Base-by-base conservation (phyloP, 176 grass and related monocot species). In the Pharus latifolius region DNA sequence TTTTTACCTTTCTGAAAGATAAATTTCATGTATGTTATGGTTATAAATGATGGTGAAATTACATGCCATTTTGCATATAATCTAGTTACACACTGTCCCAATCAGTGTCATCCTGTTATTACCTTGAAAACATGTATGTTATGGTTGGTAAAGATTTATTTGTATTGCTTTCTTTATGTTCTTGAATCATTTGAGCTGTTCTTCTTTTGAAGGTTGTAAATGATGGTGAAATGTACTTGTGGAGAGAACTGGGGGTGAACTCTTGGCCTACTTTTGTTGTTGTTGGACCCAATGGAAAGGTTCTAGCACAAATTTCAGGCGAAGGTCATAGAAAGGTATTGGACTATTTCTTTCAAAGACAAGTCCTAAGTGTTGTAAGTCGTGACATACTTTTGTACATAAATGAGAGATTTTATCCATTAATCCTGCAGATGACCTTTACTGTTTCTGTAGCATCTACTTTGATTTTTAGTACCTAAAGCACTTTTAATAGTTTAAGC, bases 251-350 rank as follows among this genome's bases (percentile, higher is more conserved):
- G 18, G 89, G 94, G 60, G 89, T 97, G 50, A 97, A 88, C 50
- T 97, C 94, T 59, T 97, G 94, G 94, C 94, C 86, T 48, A 90
- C 94, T 45, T 90, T 92, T 85, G 83, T 97, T 84, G 69, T 97
- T 70, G 77, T 97, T 75, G 86, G 60, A 24, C 94, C 94, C 56
- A 97, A 88, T 7, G 94, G 94, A 53, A 92, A 92, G 64, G 63
- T 97, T 86, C 74, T 97, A 65, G 81, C 89, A 73, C 89, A 88
- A 50, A 70, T 97, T 80, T 75, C 94, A 77, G 94, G 94, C 30
- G 94, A 97, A 92, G 86, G 86, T 12, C 94, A 80, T 83, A 78
- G 81, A 72, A 92, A 97, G 89, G 94, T 92, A 97, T 43, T 43
- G 22, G 14, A 10, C 3, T 35, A 50, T 51, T 69, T 76, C 34